Percentiles rank a stretch among this genome's conserved stretches.
phyloP scores from a whole-genome alignment of 2,329 filamentous ascomycete species.

The Stagonosporopsis vannaccii region DNA sequence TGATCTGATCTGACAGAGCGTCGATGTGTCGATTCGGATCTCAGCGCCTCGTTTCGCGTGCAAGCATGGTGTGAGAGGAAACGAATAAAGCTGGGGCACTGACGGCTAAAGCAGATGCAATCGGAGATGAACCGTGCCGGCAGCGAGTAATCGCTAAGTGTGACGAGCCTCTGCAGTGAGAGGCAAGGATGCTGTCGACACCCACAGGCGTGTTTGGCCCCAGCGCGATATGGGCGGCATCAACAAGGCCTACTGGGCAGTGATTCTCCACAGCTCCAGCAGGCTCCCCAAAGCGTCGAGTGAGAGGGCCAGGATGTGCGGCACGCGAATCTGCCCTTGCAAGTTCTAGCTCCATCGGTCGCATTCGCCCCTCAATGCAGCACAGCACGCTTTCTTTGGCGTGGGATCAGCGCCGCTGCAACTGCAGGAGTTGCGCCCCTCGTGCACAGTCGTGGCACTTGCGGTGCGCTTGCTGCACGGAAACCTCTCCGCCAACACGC shows the following conservation, averaged over 20 bases:
- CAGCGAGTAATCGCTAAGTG: slow-evolving; percentile 29
- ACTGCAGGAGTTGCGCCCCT: slow-evolving; percentile 12
- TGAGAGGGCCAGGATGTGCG: slow-evolving; percentile 30
- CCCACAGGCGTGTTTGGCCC: slow-evolving; percentile 19
- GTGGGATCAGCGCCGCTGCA: slow-evolving; percentile 13
- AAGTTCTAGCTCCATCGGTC: slow-evolving; percentile 30
- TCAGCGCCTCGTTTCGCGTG: slow-evolving; percentile 30
- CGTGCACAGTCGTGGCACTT: slow-evolving; percentile 9
- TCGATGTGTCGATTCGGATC: slow-evolving; percentile 26
- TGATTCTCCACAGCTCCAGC: slow-evolving; percentile 22
- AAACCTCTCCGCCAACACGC: slow-evolving; percentile 19
- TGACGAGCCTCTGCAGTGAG: slow-evolving; percentile 22
- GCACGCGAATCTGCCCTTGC: slow-evolving; percentile 31
- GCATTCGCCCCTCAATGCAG: slow-evolving; percentile 18
- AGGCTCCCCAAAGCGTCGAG: slow-evolving; percentile 20
- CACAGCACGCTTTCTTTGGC: slow-evolving; percentile 19
- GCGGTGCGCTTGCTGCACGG: slow-evolving; percentile 8
- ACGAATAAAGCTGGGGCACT: slow-evolving; percentile 19
- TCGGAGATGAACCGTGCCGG: slow-evolving; percentile 49
- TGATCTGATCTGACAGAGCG: slow-evolving; percentile 34
- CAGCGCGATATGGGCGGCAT: slow-evolving; percentile 13
- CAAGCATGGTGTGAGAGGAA: slow-evolving; percentile 38
- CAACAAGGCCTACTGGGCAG: slow-evolving; percentile 19
- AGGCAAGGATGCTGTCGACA: slow-evolving; percentile 16
- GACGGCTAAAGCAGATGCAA: slow-evolving; percentile 43